Evolutionary conservation across 2,329 filamentous ascomycete species (phyloP).

Genomic region (Fusarium incarnatum): DNA sequence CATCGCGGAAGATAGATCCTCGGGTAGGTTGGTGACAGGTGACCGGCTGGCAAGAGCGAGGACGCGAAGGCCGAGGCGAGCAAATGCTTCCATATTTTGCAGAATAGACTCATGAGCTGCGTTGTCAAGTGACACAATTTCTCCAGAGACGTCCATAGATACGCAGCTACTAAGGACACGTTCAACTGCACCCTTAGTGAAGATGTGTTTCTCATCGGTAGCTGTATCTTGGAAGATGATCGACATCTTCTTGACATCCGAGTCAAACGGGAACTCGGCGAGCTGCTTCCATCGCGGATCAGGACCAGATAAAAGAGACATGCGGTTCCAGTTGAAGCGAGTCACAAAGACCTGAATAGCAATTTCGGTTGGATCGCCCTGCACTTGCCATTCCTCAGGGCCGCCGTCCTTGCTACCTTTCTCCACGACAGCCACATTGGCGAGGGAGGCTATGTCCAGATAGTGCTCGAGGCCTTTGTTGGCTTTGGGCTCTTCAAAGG

Average conservation of each 20-base stretch:
- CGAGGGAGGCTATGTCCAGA: conserved; percentile 72
- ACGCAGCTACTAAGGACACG: conserved; percentile 71
- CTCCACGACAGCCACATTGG: conserved; percentile 70
- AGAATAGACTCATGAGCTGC: conserved; percentile 64
- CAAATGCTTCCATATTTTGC: conserved; percentile 73
- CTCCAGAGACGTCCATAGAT: conserved; percentile 55
- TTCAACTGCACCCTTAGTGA: conserved; percentile 75
- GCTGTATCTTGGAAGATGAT: conserved; percentile 68
- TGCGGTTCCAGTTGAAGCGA: conserved; percentile 73
- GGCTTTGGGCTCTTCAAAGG: conserved; percentile 53
- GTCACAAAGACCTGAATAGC: conserved; percentile 79
- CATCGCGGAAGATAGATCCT: conserved; percentile 30
- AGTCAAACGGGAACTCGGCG: conserved; percentile 79
- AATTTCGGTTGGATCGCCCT: conserved; percentile 75
- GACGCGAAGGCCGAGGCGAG: conserved; percentile 73
- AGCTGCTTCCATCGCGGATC: conserved; percentile 66
- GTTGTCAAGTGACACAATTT: conserved; percentile 48
- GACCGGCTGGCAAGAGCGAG: conserved; percentile 65
- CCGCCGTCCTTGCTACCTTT: conserved; percentile 55
- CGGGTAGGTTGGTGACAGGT: conserved; percentile 29
- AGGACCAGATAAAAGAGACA: conserved; percentile 61
- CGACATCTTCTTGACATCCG: conserved; percentile 80
- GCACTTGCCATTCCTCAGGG: conserved; percentile 69
- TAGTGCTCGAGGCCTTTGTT: conserved; percentile 64
- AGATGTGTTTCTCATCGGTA: conserved; percentile 58